phyloP scores from a whole-genome alignment of 192 early-diverging fungal genomes.

The Coemansia sp. region DNA sequence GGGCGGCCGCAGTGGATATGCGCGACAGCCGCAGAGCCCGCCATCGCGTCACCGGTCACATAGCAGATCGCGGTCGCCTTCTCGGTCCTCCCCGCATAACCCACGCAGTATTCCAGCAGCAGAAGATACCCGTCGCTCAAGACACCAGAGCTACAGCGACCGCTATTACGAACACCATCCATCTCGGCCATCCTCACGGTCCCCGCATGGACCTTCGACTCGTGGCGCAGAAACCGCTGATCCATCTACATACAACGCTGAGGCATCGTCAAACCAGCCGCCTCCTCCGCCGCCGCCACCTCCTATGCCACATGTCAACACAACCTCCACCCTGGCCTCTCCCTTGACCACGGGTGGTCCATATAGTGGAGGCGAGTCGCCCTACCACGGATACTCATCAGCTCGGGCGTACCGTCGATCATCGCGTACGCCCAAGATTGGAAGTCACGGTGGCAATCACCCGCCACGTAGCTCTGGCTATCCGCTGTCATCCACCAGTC shows the following conservation, averaged over 20 bases:
- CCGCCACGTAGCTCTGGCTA: no score
- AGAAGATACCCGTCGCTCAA: constrained; percentile 10
- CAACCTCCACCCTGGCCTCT: constrained; percentile 2
- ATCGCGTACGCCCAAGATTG: constrained; percentile 20
- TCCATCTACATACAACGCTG: not conserved
- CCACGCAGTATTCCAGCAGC: no score
- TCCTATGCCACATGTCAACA: constrained; percentile 6
- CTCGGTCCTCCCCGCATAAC: constrained; percentile 12
- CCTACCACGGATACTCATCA: constrained; percentile 23
- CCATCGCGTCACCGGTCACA: constrained; percentile 3
- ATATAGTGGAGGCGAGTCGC: no score
- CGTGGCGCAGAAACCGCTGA: constrained; percentile 7
- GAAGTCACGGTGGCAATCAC: constrained; percentile 15
- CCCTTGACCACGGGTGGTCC: constrained; percentile 4
- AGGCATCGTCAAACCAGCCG: not conserved
- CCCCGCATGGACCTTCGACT: constrained; percentile 13
- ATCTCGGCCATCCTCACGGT: constrained; percentile 16
- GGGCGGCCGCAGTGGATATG: not conserved
- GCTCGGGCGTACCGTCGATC: constrained; percentile 13
- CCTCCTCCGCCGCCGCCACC: constrained; percentile 6
- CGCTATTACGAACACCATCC: constrained; percentile 7
- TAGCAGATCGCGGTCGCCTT: constrained; percentile 31
- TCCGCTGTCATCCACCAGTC: no score
- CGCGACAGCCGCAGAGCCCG: not conserved
- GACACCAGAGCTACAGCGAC: constrained; percentile 10